Base-by-base conservation (phyloP, 225 moss, liverwort and hornwort species). In the Rhytidiadelphus loreus region DNA sequence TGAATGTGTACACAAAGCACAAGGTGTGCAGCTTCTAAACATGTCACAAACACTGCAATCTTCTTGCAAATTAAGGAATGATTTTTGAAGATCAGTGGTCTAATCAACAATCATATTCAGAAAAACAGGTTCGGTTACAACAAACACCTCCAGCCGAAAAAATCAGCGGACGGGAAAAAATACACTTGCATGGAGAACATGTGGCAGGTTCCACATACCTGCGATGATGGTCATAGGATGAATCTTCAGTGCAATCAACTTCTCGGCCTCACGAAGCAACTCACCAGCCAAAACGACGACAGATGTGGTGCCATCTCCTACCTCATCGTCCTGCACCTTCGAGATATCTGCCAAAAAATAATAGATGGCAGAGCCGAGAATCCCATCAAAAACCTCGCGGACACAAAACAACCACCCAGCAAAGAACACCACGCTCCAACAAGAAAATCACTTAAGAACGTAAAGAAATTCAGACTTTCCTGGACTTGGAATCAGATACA, bases 191-290 rank as follows among this genome's bases (percentile, higher is more conserved):
- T 26, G 35, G 6, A 32, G 16, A 48, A 15, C 82, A 71, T 19
- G 35, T 71, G 61, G 56, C 82, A 80, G 22, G 44, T 56, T 35
- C 90, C 60, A 35, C 86, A 81, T 83, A 96, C 98, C 98, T 18
- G 96, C 96, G 90, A 98, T 98, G 63, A 98, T 96, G 9, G 98
- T 98, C 98, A 98, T 98, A 33, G 98, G 98, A 69, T 98, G 98
- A 66, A 98, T 98, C 86, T 98, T 98, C 35, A 97, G 94, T 68
- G 97, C 91, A 23, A 98, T 88, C 64, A 98, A 90, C 85, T 97
- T 98, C 93, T 98, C 98, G 16, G 97, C 98, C 91, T 98, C 98
- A 86, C 98, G 92, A 71, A 98, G 88, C 83, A 98, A 91, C 91
- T 98, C 98, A 80, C 98, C 98, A 24, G 98, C 98, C 85, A 98